Evolutionary conservation across 495 filamentous ascomycete genomes (phyloP), one percentile per base, ranked within the genome.

Genomic region (Xylaria acuta): DNA sequence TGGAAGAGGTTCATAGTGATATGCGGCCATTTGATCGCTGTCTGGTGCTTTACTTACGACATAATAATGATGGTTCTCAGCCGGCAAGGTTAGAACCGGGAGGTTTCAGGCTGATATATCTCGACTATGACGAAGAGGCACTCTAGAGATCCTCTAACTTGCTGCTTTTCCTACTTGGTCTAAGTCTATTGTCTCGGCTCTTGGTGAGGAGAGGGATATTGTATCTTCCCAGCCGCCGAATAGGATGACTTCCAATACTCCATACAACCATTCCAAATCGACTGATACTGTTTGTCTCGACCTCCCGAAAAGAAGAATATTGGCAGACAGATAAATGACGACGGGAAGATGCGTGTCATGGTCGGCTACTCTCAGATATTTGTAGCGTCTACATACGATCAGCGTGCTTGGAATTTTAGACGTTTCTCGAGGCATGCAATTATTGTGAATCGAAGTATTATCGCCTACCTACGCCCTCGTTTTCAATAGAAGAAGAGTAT

Each of bases 1-100:
- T 12, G 70, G 70, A 30, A 72, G 70, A 69, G 62, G 63, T 25
- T 38, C 32, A 54, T 72, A 72, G 41, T 43, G 59, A 67, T 72
- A 72, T 34, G 20, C 40, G 18, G 43, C 34, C 70, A 72, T 72
- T 5, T 63, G 5, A 49, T 47, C 40, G 41, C 22, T 14, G 36
- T 25, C 14, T 30, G 12, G 25, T 14, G 22, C 7, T 32, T 5
- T 7, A 11, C 25, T n/a, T 8, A 25, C 16, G 36, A 20, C 41
- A 8, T 5, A 4, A 18, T 32, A 25, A n/a, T 9, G 3, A 5
- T 18, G 25, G 41, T 34, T 34, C 14, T 1, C 6, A 32, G 18
- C 16, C 22, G 32, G 16, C 14, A 60, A 60, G 18, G 1, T 60
- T 38, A 22, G 34, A 1, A 60, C 30, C 6, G 18, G 16, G 9